Conservation (phyloP, 2,329 filamentous ascomycete species). For the Lecanicillium sp. region DNA sequence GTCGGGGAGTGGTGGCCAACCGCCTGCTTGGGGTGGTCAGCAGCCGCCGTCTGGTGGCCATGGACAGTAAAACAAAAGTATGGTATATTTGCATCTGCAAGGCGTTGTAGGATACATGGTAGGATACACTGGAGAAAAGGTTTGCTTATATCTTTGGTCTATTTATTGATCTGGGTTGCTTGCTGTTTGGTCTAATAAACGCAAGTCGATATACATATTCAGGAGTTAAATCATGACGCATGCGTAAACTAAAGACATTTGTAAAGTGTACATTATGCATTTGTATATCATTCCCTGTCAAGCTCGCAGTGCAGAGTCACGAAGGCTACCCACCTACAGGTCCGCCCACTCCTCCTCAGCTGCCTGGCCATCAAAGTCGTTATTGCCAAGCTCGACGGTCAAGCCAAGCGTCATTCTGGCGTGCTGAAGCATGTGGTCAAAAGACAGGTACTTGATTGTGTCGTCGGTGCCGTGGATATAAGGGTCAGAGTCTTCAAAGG, state of each 20-base stretch:
- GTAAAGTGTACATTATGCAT: background rate
- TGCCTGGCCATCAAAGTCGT: slow-evolving; percentile 46
- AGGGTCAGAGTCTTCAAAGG: slow-evolving; percentile 57
- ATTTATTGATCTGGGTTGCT: too few relatives aligned
- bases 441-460: slow-evolving; percentile 63
- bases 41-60: slow-evolving; percentile 20
- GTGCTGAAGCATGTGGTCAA: slow-evolving; percentile 89
- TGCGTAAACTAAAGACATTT: too few relatives aligned
- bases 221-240: too few relatives aligned
- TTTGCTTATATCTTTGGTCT: too few relatives aligned
- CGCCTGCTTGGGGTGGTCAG: slow-evolving; percentile 17
- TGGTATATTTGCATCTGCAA: background rate
- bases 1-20: slow-evolving; percentile 14
- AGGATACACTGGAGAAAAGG: background rate
- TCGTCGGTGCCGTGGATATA: slow-evolving; percentile 66
- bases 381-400: slow-evolving; percentile 76
- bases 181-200: too few relatives aligned
- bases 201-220: too few relatives aligned
- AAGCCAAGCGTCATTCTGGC: slow-evolving; percentile 76
- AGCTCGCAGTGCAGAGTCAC: background rate
- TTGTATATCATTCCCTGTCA: background rate
- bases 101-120: slow-evolving; percentile 1
- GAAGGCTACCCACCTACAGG: slow-evolving; percentile 18
- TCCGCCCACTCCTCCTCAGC: slow-evolving; percentile 22
- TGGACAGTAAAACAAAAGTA: slow-evolving; percentile 15